Base-by-base conservation (phyloP, 495 filamentous ascomycete genomes). In the Hypoxylon cercidicola region DNA sequence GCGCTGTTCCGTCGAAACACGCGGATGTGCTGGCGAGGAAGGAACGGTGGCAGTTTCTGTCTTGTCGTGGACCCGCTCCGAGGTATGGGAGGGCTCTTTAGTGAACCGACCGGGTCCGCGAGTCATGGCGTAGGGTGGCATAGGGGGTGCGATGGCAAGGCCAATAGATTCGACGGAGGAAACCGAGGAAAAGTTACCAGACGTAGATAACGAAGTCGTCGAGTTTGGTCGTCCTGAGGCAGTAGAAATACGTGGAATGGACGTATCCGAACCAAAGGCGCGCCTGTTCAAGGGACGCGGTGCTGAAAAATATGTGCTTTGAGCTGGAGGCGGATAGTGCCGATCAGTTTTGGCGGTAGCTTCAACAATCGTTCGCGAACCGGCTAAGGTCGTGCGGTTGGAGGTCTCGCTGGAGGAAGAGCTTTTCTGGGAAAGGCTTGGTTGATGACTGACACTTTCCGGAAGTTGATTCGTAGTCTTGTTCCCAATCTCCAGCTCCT, bases 271-370 rank as follows among this genome's bases (percentile, higher is more conserved):
- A 44, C 43, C 35, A 15, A 40, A 41, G 4, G 25, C 15, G 10
- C 60, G 68, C n/a, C 69, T 62, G 49, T 37, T 46, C 8, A 57
- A 1, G 9, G 71, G 62, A 45, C 65, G 69, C 49, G 71, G 65
- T 25, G 69, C 66, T 16, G 68, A 67, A 39, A 69, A 74, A 46
- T 67, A 74, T 15, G 62, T 69, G 49, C 69, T 74, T n/a, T 67
- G 64, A 9, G 69, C 55, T 4, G 15, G 50, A 7, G 71, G 71
- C 10, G 71, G 69, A 48, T 72, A 74, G 50, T 72, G 45, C 13
- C 66, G 64, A 52, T 68, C 60, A 20, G 52, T 16, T 18, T 51
- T 72, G 12, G 41, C 19, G 45, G 53, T 55, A 5, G 37, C 25
- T 12, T 69, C 71, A 21, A 62, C 48, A 7, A 40, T 20, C 41